Percentiles rank a stretch among this genome's conserved stretches.
phyloP scores from a whole-genome alignment of 495 filamentous ascomycete genomes.

The Articulospora tetracladia region DNA sequence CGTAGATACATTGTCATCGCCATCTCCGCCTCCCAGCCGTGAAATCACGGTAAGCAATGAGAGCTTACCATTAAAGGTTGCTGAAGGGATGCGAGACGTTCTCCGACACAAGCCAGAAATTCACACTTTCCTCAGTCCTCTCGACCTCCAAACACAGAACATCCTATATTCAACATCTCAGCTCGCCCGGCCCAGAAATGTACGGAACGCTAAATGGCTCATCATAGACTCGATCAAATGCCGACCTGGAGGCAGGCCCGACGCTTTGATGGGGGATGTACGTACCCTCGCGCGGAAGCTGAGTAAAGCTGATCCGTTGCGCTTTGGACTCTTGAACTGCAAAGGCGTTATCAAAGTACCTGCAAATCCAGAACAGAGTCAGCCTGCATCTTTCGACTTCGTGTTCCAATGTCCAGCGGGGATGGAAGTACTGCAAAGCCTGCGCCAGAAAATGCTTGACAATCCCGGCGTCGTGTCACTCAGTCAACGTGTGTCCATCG shows the following conservation, averaged over 20 bases:
- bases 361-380: neutral
- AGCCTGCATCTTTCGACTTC: conserved; percentile 13
- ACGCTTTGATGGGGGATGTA: conserved; percentile 27
- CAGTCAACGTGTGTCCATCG: conserved; percentile 24
- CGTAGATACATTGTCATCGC: too few relatives aligned
- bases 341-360: conserved; percentile 31
- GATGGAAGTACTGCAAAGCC: conserved; percentile 2
- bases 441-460: neutral
- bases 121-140: too few relatives aligned
- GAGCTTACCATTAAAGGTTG: too few relatives aligned
- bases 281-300: conserved; percentile 37
- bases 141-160: too few relatives aligned
- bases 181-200: too few relatives aligned
- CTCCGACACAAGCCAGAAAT: too few relatives aligned
- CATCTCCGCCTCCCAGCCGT: too few relatives aligned
- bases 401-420: conserved; percentile 9
- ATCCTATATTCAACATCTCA: too few relatives aligned
- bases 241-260: neutral
- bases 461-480: neutral
- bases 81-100: too few relatives aligned
- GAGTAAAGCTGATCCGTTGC: conserved; percentile 29
- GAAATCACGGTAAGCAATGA: too few relatives aligned
- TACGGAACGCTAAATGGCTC: conserved; percentile 9
- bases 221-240: conserved; percentile 26
- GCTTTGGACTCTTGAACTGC: conserved; percentile 48